Evolutionary conservation across 208 protist genomes (phyloP), one percentile per base, ranked within the genome.

Genomic region (Trypanosomatidae sp.): DNA sequence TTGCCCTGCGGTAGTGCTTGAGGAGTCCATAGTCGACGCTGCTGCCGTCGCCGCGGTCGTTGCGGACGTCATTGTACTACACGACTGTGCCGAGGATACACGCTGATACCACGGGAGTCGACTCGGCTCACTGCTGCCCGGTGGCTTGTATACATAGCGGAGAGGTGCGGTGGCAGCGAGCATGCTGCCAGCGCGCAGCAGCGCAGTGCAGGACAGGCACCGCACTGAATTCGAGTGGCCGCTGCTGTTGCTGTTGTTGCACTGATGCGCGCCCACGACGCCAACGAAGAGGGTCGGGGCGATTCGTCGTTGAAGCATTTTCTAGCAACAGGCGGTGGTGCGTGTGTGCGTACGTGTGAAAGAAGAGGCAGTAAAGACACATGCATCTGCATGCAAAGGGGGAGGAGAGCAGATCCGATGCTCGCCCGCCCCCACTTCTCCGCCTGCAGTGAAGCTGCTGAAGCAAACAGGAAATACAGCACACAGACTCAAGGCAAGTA

Each of bases 101-200:
- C 43, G 68, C 60, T 79, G 74, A 68, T 92, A 81, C 88, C 90
- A 95, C 6, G 90, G 87, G 36, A 95, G 55, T 17, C 75, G 69
- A 22, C 72, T 83, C 0, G 76, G 75, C 25, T 81, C 85, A 8
- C 79, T 77, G 50, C 62, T 86, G 69, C 86, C 90, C 0, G 88
- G 90, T 9, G 90, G 88, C 62, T 85, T 70, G 66, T 95, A 95
- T 7, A 80, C 62, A 60, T 88, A 86, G 13, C 10, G 62, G 9
- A 56, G 66, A 1, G 64, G n/a, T 10, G 69, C 17, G 0, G 62
- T 69, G 46, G 66, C 28, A 43, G 17, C 15, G 30, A 69, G 49
- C 46, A 59, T 5, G 66, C 66, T n/a, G 28, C 46, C 43, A 68
- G 15, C 44, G 41, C 44, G 44, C 64, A 68, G 64, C 28, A 25